These are phyloP conservation scores for Takakia lepidozioides DNA, from an alignment of 225 moss, liverwort and hornwort species.

Conservation along the genomic window DNA sequence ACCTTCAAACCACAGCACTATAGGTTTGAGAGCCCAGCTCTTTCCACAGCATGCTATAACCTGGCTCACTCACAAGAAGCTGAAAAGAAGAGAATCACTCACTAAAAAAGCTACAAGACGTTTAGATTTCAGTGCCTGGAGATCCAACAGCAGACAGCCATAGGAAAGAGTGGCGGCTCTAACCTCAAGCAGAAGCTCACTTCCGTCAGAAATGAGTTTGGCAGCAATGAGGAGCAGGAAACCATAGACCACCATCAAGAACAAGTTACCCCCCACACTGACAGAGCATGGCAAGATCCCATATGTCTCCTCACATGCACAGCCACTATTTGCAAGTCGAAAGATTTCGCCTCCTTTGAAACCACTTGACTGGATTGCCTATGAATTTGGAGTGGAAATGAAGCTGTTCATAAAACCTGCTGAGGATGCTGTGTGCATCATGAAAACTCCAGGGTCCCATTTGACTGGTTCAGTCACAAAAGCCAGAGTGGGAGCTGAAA, in stretches of 20 bases:
- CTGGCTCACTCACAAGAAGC: too few species aligned
- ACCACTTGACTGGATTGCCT: not conserved
- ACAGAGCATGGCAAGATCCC: conserved; percentile 80
- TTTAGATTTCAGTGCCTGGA: not conserved
- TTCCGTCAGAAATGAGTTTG: conserved; percentile 86
- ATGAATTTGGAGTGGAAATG: not conserved
- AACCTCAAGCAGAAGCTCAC: conserved; percentile 93
- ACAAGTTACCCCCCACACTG: conserved; percentile 80
- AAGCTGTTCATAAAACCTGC: not conserved
- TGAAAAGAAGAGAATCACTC: not conserved
- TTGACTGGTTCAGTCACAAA: not conserved
- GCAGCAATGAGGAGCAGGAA: conserved; percentile 73
- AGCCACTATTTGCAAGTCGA: conserved; percentile 37
- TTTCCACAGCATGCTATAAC: too few species aligned
- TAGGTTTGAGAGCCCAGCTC: too few species aligned
- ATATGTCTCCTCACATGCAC: conserved; percentile 66
- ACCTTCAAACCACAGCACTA: too few species aligned
- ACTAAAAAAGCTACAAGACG: not conserved
- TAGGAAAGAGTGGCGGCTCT: not conserved
- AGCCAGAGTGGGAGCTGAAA: conserved; percentile 5
- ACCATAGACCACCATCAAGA: conserved; percentile 63
- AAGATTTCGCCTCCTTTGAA: conserved; percentile 9
- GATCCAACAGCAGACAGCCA: not conserved
- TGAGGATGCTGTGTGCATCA: too few species aligned
- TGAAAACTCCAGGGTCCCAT: too few species aligned